Conservation (phyloP, 169 alveolate genomes). For the Cyclospora cayetanensis region DNA sequence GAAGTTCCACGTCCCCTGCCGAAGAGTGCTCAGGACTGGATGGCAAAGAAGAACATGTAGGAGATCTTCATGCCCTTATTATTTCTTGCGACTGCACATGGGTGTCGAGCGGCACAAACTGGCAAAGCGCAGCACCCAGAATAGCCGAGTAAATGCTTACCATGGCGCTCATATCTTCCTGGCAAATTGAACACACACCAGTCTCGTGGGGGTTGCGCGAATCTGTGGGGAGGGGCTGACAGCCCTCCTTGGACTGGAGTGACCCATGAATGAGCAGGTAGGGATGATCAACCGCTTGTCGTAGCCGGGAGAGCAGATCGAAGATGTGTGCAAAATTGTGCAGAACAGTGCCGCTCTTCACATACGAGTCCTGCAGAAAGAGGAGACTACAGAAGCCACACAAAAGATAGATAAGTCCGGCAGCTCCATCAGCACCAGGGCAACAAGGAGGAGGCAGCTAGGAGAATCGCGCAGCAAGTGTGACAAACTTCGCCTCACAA, state of each 20-base stretch:
- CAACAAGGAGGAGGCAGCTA: background rate
- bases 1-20: too few relatives aligned
- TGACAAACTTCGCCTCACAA: conserved; percentile 65
- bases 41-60: too few relatives aligned
- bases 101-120: too few relatives aligned
- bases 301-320: conserved; percentile 86
- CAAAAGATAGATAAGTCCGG: background rate
- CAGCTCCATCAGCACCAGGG: too few relatives aligned
- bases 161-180: conserved; percentile 73
- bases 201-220: conserved; percentile 73
- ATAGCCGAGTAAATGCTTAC: background rate
- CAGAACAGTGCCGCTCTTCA: conserved; percentile 85
- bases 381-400: background rate
- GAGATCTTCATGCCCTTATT: too few relatives aligned
- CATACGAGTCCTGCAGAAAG: conserved; percentile 80
- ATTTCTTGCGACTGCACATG: too few relatives aligned
- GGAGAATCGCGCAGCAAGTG: conserved; percentile 2
- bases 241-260: conserved; percentile 77
- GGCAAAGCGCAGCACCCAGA: too few relatives aligned
- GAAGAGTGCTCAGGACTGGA: too few relatives aligned
- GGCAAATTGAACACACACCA: conserved; percentile 81
- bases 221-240: conserved; percentile 74
- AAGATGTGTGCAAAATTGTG: conserved; percentile 93
- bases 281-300: conserved; percentile 95
- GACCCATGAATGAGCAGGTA: conserved; percentile 88